A percentile compares a stretch with the other conserved stretches of the same genome.
Conservation (phyloP, 768 basidiomycete species). For the Stropharia rugosoannulata region DNA sequence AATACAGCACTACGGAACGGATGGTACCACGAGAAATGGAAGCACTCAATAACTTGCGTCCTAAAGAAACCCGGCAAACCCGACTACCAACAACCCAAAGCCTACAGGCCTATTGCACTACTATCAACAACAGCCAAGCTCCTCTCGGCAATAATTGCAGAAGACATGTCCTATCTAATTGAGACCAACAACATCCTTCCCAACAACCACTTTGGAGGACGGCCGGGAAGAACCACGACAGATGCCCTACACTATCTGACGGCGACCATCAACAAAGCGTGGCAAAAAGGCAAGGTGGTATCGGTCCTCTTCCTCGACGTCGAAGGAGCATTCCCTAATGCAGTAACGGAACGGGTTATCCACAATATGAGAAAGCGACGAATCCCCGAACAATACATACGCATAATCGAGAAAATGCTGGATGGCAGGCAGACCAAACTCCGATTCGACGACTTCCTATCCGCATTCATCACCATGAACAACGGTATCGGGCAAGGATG, state of each 20-base stretch:
- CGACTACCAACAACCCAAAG: no score
- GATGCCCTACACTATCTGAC: no score
- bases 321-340: no score
- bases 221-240: constrained; percentile 25
- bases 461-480: constrained; percentile 3
- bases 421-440: constrained; percentile 14
- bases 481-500: constrained; percentile 24
- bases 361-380: constrained; percentile 27
- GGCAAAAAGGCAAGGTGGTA: no score
- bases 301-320: no score
- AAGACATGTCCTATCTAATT: constrained; percentile 17
- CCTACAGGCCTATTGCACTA: no score
- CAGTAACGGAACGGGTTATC: constrained; percentile 10
- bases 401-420: constrained; percentile 14
- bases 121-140: no score
- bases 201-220: constrained; percentile 32
- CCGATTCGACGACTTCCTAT: constrained; percentile 16
- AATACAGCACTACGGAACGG: constrained; percentile 7
- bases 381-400: constrained; percentile 20
- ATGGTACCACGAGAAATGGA: constrained; percentile 12
- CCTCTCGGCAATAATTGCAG: not conserved
- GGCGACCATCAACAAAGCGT: no score
- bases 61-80: no score
- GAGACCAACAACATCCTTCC: constrained; percentile 33
- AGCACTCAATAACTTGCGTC: constrained; percentile 1